These are phyloP conservation scores for Haplographium delicatum DNA, from an alignment of 495 filamentous ascomycete species.

Conservation along the genomic window DNA sequence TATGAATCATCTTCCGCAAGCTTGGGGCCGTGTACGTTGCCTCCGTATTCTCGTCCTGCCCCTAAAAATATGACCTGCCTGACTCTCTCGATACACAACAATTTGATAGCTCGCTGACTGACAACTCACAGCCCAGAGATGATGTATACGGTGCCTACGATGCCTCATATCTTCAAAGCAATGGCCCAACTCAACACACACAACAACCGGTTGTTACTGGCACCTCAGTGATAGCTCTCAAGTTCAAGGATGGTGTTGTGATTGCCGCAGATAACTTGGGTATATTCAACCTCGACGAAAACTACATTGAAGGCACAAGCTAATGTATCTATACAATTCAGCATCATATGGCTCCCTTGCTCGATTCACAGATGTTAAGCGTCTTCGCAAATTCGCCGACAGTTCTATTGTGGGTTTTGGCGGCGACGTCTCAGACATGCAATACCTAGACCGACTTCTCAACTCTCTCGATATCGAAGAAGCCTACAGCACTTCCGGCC, in stretches of 20 bases:
- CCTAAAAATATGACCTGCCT: too few relatives aligned
- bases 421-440: constrained; percentile 97
- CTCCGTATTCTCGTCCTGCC: background rate
- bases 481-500: constrained; percentile 54
- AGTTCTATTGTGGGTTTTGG: constrained; percentile 78
- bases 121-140: constrained; percentile 25
- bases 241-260: constrained; percentile 93
- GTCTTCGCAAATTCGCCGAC: constrained; percentile 76
- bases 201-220: constrained; percentile 90
- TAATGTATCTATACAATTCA: constrained; percentile 30
- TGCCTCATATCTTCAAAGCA: constrained; percentile 66
- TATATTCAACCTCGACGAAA: constrained; percentile 33
- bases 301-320: background rate
- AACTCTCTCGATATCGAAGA: constrained; percentile 81
- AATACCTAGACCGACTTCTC: constrained; percentile 88
- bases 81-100: too few relatives aligned
- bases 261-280: constrained; percentile 96
- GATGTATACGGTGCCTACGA: constrained; percentile 95
- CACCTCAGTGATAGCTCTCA: constrained; percentile 88
- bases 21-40: constrained; percentile 81
- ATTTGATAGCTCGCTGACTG: constrained; percentile 18
- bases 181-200: constrained; percentile 74
- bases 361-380: constrained; percentile 92
- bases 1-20: constrained; percentile 96
- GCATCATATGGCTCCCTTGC: constrained; percentile 97